Percentiles rank a stretch among this genome's conserved stretches.
Evolutionary conservation across 768 basidiomycete species (phyloP).

Genomic region (Podaxis sp.): DNA sequence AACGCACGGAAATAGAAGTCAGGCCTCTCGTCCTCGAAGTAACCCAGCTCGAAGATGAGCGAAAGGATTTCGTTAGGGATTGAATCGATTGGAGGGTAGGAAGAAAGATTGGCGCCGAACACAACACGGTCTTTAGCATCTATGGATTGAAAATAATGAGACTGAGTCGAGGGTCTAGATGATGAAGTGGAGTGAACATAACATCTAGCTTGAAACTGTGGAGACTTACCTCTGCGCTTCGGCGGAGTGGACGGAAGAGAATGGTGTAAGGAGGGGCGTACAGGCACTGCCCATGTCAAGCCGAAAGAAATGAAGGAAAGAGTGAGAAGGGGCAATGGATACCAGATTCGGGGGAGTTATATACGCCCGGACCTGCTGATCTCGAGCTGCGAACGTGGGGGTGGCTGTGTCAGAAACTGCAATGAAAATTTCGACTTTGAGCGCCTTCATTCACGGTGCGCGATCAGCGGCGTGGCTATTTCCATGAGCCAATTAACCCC

Average conservation of each 20-base stretch:
- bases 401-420: not conserved
- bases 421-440: not conserved
- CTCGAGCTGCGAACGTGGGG: not conserved
- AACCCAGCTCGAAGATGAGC: constrained; percentile 27
- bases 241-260: not conserved
- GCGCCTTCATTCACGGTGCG: too few relatives aligned
- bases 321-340: not conserved
- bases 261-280: not conserved
- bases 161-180: not conserved
- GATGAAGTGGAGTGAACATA: not conserved
- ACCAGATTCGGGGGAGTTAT: not conserved
- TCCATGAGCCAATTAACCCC: too few relatives aligned
- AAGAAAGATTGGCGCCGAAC: not conserved
- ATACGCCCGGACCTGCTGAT: not conserved
- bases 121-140: not conserved
- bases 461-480: too few relatives aligned
- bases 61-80: constrained; percentile 32
- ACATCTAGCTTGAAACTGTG: not conserved
- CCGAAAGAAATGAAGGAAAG: not conserved
- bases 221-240: not conserved
- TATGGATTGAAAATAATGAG: not conserved
- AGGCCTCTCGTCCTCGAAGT: constrained; percentile 13
- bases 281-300: not conserved
- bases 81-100: constrained; percentile 20
- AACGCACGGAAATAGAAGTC: constrained; percentile 14